Percentiles rank a stretch among this genome's conserved stretches.
phyloP scores from a whole-genome alignment of 116 monocot species.

The Iris pallida region DNA sequence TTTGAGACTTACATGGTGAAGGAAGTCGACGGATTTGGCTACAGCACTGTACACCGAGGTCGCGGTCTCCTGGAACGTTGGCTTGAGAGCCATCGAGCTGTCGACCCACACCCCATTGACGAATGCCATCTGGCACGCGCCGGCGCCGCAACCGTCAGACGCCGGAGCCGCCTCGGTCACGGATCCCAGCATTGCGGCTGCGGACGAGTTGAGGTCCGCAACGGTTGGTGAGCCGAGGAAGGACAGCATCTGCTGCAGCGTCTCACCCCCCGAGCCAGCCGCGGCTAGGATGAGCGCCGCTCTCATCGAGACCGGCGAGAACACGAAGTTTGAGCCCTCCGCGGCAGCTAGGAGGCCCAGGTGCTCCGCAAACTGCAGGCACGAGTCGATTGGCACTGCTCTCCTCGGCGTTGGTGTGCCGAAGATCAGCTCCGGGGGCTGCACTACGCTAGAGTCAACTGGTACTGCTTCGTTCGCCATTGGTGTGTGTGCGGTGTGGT shows the following conservation, averaged over 20 bases:
- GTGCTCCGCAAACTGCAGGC: not conserved
- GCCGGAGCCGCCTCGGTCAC: not conserved
- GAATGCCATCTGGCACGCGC: constrained; percentile 11
- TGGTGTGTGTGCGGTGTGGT: too few relatives aligned
- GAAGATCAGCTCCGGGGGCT: too few relatives aligned
- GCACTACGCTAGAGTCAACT: too few relatives aligned
- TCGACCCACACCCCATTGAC: constrained; percentile 19
- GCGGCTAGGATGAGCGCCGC: constrained; percentile 16
- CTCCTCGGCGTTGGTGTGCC: too few relatives aligned
- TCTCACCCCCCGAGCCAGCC: constrained; percentile 9
- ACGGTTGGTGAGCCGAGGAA: constrained; percentile 14
- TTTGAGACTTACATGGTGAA: not conserved
- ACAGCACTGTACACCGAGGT: constrained; percentile 11
- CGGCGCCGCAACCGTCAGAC: not conserved
- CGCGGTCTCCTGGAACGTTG: constrained; percentile 12
- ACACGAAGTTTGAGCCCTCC: constrained; percentile 14
- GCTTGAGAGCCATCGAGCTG: constrained; percentile 4
- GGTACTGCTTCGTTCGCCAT: too few relatives aligned
- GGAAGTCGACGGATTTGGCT: constrained; percentile 15
- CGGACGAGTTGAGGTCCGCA: too few relatives aligned
- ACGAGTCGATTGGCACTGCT: too few relatives aligned
- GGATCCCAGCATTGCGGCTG: too few relatives aligned
- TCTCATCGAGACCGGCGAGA: constrained; percentile 20
- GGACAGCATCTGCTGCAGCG: constrained; percentile 13
- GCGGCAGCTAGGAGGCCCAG: not conserved